Evolutionary conservation across 2,329 filamentous ascomycete species (phyloP).

Genomic region (Cladosporium sp.): DNA sequence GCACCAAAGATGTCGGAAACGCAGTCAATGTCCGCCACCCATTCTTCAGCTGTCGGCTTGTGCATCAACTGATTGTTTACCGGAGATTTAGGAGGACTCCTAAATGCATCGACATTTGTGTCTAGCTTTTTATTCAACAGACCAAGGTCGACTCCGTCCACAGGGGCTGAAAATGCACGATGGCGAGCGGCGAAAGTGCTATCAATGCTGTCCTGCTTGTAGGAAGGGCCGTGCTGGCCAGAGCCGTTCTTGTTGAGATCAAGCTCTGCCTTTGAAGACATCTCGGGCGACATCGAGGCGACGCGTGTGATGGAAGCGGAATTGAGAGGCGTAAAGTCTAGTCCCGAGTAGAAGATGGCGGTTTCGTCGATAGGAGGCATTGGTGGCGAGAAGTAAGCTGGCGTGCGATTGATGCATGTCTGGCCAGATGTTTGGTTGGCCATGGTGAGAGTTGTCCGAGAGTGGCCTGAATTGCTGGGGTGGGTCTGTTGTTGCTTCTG

Average conservation of each 20-base stretch:
- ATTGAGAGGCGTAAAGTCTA: background rate
- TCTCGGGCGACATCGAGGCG: background rate
- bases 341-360: background rate
- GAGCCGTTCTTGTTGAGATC: background rate
- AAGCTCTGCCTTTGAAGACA: background rate
- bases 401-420: background rate
- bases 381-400: background rate
- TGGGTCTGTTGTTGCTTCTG: background rate
- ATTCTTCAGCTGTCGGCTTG: slow-evolving; percentile 8
- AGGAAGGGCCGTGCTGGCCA: background rate
- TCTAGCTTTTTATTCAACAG: background rate
- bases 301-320: background rate
- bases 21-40: slow-evolving; percentile 11
- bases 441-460: background rate
- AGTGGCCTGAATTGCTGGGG: background rate
- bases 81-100: background rate
- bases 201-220: background rate
- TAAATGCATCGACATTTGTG: background rate
- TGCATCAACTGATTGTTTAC: background rate
- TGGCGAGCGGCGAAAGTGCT: background rate
- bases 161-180: slow-evolving; percentile 14
- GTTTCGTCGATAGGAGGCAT: background rate
- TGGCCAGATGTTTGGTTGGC: background rate
- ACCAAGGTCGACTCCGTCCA: background rate
- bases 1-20: slow-evolving; percentile 10